A percentile compares a stretch with the other conserved stretches of the same genome.
Evolutionary conservation across 1,139 yeast genomes (phyloP).

Genomic region (Saccharomycopsis hybrid): DNA sequence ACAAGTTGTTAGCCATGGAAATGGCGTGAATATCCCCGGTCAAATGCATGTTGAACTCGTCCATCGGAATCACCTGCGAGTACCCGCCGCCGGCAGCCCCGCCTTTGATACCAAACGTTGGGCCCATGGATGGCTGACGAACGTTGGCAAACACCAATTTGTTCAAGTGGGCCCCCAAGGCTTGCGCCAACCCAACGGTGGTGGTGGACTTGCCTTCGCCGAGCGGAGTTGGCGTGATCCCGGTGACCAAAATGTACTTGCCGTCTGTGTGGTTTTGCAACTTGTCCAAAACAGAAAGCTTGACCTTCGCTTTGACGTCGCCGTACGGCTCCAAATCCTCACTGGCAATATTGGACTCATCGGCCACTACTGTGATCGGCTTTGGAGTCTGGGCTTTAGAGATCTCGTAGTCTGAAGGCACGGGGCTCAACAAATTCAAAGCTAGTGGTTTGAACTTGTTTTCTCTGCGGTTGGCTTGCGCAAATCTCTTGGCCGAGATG

Average conservation of each 20-base stretch:
- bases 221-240: constrained; percentile 96
- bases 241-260: constrained; percentile 88
- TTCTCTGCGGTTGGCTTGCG: constrained; percentile 23
- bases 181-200: constrained; percentile 94
- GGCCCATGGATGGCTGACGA: constrained; percentile 99
- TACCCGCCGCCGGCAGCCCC: constrained; percentile 99
- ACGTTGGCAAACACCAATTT: constrained; percentile 91
- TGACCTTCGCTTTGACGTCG: constrained; percentile 79
- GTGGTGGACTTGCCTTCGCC: constrained; percentile 99
- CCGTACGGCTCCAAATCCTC: constrained; percentile 90
- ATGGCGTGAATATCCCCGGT: constrained; percentile 99
- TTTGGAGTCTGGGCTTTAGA: constrained; percentile 88
- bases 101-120: constrained; percentile 97
- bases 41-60: constrained; percentile 95
- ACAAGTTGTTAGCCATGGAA: constrained; percentile 87
- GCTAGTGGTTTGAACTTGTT: constrained; percentile 43
- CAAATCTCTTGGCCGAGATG: constrained; percentile 55
- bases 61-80: constrained; percentile 98
- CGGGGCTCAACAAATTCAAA: constrained; percentile 65
- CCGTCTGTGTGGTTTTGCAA: constrained; percentile 60
- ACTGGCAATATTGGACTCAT: constrained; percentile 76
- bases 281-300: constrained; percentile 67
- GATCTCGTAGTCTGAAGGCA: constrained; percentile 91
- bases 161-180: constrained; percentile 86
- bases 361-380: constrained; percentile 72